Evolutionary conservation across 441 rosid species (phyloP), one percentile per base, ranked within the genome.

Genomic region (Croton setiger): DNA sequence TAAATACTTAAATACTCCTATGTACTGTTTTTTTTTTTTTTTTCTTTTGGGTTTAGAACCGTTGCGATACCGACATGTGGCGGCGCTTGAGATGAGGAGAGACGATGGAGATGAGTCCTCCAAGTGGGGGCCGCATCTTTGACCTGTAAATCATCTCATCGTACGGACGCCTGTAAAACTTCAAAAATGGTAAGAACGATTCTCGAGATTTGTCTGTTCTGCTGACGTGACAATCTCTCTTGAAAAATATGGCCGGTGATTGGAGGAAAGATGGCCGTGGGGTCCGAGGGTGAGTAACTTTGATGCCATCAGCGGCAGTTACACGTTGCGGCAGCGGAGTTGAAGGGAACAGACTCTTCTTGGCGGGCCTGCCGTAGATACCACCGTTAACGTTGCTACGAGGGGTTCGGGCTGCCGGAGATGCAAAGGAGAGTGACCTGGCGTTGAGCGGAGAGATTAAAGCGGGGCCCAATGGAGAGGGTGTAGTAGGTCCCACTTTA

Each of bases 101-200:
- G 72, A 92, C 92, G 27, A 88, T 88, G 23, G 96, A 94, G 52
- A 88, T 82, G n/a, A 92, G 85, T 23, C 99, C 94, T 8, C 98
- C 98, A 0, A 84, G 76, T 66, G 98, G 98, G 45, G 96, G 94
- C 79, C 89, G 74, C 85, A 94, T 84, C 84, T 85, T 90, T 55
- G 97, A 88, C 84, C 94, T 81, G 60, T 94, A 94, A 14, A 88
- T 75, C 84, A 83, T 88, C 91, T 94, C 99, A 56, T 92, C 94
- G 72, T 94, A 94, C 63, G 97, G 98, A 80, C 86, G 79, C 56
- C 91, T 68, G 61, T 87, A 88, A 68, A 90, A 82, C 75, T 86
- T 87, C 79, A 90, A 68, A 75, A 81, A 92, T n/a, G 96, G 97
- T 27, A 79, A 39, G 78, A 92, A 94, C 68, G 88, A 85, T 60